Percentiles rank a stretch among this genome's conserved stretches.
Evolutionary conservation across 2,329 filamentous ascomycete species (phyloP).

Genomic region (Diaporthe citri): DNA sequence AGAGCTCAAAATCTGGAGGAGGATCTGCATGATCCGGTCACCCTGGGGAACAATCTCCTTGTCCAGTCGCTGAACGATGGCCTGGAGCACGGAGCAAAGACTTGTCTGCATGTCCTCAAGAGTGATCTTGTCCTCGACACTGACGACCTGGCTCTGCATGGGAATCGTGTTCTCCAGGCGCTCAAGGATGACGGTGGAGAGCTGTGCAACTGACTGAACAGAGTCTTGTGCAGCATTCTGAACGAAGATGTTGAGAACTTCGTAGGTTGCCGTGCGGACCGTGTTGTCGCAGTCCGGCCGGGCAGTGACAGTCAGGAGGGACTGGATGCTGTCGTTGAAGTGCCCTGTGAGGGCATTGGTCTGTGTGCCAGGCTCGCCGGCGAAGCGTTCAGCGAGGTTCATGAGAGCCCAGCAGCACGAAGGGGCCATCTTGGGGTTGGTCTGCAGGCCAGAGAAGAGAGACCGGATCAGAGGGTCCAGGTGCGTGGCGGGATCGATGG

Average conservation of each 20-base stretch:
- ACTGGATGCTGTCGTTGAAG: constrained; percentile 92
- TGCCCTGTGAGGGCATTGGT: constrained; percentile 89
- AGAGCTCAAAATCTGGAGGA: constrained; percentile 83
- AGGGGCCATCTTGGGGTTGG: constrained; percentile 95
- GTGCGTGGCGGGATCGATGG: constrained; percentile 87
- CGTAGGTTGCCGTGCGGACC: constrained; percentile 94
- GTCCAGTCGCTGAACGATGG: constrained; percentile 91
- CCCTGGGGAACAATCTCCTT: constrained; percentile 90
- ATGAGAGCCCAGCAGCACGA: constrained; percentile 99
- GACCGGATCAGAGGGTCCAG: constrained; percentile 88
- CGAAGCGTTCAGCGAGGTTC: constrained; percentile 97
- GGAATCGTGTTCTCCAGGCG: constrained; percentile 90
- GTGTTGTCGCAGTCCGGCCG: constrained; percentile 86
- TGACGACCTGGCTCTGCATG: constrained; percentile 93
- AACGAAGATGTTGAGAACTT: constrained; percentile 95
- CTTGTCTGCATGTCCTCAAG: constrained; percentile 99
- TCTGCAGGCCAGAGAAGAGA: constrained; percentile 89
- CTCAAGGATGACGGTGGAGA: constrained; percentile 91
- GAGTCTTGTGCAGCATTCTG: constrained; percentile 91
- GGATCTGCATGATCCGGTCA: constrained; percentile 92
- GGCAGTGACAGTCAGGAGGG: constrained; percentile 87
- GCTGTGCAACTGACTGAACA: constrained; percentile 80
- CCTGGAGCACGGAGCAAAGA: constrained; percentile 89
- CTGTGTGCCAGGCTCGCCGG: constrained; percentile 81
- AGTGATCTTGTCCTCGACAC: constrained; percentile 94